Conservation (phyloP, 768 basidiomycete species). For the Boletus bicolor region DNA sequence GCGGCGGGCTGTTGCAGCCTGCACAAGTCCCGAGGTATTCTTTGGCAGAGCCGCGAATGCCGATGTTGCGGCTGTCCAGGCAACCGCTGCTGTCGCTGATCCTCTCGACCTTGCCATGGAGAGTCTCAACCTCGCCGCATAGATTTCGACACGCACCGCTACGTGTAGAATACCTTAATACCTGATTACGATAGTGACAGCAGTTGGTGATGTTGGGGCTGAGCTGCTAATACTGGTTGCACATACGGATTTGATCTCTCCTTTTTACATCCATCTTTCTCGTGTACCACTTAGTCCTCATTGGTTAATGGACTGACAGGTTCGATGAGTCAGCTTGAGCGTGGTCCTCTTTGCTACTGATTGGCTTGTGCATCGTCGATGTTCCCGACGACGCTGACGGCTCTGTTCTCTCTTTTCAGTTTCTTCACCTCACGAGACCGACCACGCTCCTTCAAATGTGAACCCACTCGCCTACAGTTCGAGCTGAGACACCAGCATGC, state of each 20-base stretch:
- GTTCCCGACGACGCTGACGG: constrained; percentile 45
- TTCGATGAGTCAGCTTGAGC: constrained; percentile 21
- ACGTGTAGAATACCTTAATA: constrained; percentile 17
- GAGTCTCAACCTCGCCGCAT: constrained; percentile 34
- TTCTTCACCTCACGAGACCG: constrained; percentile 13
- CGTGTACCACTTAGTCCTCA: not conserved
- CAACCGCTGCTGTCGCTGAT: constrained; percentile 43
- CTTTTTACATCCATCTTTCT: not conserved
- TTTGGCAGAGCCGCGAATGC: constrained; percentile 51
- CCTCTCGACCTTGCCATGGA: constrained; percentile 67
- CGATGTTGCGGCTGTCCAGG: constrained; percentile 34
- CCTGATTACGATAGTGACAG: constrained; percentile 1
- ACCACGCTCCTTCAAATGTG: not conserved
- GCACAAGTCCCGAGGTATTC: constrained; percentile 90
- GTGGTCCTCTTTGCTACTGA: not conserved
- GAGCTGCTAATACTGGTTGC: constrained; percentile 5
- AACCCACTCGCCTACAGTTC: constrained; percentile 37
- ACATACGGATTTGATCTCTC: not conserved
- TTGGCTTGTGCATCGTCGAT: constrained; percentile 17
- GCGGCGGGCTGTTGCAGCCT: constrained; percentile 92
- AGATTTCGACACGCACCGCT: constrained; percentile 1
- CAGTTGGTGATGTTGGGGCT: not conserved
- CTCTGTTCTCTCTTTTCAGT: constrained; percentile 41
- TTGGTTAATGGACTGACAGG: not conserved
- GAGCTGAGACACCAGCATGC: constrained; percentile 64